Percentiles rank a stretch among this genome's conserved stretches.
Conservation (phyloP, 768 basidiomycete species). For the Lentinula aciculospora region DNA sequence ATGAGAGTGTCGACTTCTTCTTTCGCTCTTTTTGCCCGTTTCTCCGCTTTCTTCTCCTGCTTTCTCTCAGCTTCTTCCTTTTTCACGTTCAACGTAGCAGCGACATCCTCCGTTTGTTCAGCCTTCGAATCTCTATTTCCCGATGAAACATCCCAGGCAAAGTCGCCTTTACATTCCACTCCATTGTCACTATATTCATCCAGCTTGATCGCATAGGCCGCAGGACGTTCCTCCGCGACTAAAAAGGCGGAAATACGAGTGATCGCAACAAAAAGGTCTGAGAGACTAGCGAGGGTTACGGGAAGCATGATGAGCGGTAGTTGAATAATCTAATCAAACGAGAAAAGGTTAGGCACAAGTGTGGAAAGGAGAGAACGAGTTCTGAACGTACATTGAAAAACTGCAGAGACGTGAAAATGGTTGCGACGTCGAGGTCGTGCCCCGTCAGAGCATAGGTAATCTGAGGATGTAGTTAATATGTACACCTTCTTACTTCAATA, state of each 20-base stretch:
- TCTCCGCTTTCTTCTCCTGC: slow-evolving; percentile 15
- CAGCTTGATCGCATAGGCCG: slow-evolving; percentile 32
- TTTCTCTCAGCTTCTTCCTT: slow-evolving; percentile 7
- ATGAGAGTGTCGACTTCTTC: neutral
- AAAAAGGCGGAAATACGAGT: slow-evolving; percentile 43
- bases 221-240: slow-evolving; percentile 47
- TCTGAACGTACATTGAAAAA: slow-evolving; percentile 14
- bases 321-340: slow-evolving; percentile 44
- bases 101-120: neutral
- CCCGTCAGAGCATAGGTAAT: slow-evolving; percentile 34
- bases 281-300: slow-evolving; percentile 39
- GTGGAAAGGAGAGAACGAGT: neutral
- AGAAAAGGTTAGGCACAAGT: neutral
- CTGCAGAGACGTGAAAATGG: slow-evolving; percentile 40
- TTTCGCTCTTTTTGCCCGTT: slow-evolving; percentile 16
- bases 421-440: slow-evolving; percentile 33
- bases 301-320: slow-evolving; percentile 53
- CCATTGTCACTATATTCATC: slow-evolving; percentile 31
- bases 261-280: slow-evolving; percentile 47
- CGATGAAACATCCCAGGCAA: slow-evolving; percentile 40
- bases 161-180: slow-evolving; percentile 43
- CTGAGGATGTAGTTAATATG: slow-evolving; percentile 4
- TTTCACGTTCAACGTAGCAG: neutral
- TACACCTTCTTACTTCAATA: slow-evolving; percentile 19
- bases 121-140: slow-evolving; percentile 10